Base-by-base conservation (phyloP, 2,329 filamentous ascomycete genomes). In the Penicillium sp. region DNA sequence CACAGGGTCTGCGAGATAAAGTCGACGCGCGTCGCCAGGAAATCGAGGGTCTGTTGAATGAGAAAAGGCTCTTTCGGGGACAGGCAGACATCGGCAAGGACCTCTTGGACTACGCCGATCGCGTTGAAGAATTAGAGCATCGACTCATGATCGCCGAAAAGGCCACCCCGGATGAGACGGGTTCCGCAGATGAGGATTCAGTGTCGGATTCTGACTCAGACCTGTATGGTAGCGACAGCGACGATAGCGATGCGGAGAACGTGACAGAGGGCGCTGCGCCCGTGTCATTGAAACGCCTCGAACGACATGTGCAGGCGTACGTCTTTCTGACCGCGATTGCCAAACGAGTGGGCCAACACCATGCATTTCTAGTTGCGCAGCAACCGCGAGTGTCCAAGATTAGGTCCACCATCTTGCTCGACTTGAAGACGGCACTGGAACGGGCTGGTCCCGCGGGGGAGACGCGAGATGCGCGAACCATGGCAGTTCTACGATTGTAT, bases 1-100 rank as follows among this genome's bases (percentile, higher is more conserved):
- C 96, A 0, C 84, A 88, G 55, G 83, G 84, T 43, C 78, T 97
- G 42, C 83, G 82, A 63, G 73, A 72, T 8, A 78, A 77, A 13
- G 86, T 96, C 0, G 73, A 75, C 6, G 76, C 79, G 49, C 78
- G 85, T 53, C 81, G 80, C 25, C 68, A 69, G 18, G 84, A 91
- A 57, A 80, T 90, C 1, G 74, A 75, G 34, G 67, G 64, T 4
- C 68, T 90, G 44, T 74, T 88, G 47, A 67, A 72, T n/a, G 83
- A 94, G 66, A 80, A 90, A 62, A 78, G 76, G 52, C 70, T 62
- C n/a, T 77, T 90, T 4, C 76, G 82, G 49, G 69, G 71, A 9
- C 75, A 83, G 43, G 83, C 91, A 37, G 81, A 85, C 57, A 56
- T 79, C 9, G 81, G 78, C n/a, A 71, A 78, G 56, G 62, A 66